phyloP scores from a whole-genome alignment of 2,329 filamentous ascomycete genomes.

The Trichophyton equinum region DNA sequence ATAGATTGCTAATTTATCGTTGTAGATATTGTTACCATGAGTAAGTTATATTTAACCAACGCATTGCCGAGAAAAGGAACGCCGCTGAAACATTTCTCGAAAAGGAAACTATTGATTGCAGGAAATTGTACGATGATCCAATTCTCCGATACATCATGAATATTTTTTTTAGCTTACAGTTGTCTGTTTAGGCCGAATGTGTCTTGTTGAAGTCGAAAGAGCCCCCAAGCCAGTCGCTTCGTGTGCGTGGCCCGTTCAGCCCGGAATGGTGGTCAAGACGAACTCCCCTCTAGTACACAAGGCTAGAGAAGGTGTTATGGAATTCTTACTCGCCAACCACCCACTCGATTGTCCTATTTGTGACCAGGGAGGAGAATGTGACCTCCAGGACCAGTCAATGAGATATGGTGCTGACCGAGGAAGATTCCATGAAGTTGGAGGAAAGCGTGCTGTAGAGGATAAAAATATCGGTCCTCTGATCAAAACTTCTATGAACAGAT shows the following conservation, averaged over 20 bases:
- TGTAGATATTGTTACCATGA: conserved; percentile 96
- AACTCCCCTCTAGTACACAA: conserved; percentile 94
- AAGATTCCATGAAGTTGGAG: conserved; percentile 87
- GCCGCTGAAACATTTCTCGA: conserved; percentile 5
- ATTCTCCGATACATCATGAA: neutral
- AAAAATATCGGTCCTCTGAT: conserved; percentile 98
- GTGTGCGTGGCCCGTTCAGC: conserved; percentile 96
- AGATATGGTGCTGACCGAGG: conserved; percentile 92
- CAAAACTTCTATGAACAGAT: conserved; percentile 99
- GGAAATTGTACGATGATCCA: conserved; percentile 60
- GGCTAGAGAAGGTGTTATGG: conserved; percentile 97
- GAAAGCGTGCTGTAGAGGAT: conserved; percentile 96
- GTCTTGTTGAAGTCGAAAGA: conserved; percentile 92
- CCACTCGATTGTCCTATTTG: conserved; percentile 94
- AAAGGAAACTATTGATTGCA: conserved; percentile 92
- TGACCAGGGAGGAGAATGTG: conserved; percentile 97
- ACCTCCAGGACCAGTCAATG: conserved; percentile 99
- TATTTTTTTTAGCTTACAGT: conserved; percentile 2
- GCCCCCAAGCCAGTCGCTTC: conserved; percentile 95
- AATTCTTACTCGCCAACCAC: conserved; percentile 93
- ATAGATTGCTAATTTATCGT: conserved; percentile 21
- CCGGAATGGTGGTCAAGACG: conserved; percentile 98
- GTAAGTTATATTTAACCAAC: conserved; percentile 40
- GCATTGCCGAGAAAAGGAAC: neutral
- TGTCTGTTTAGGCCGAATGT: conserved; percentile 59